Conservation (phyloP, 2,329 filamentous ascomycete genomes). For the Cladophialophora yegresii region DNA sequence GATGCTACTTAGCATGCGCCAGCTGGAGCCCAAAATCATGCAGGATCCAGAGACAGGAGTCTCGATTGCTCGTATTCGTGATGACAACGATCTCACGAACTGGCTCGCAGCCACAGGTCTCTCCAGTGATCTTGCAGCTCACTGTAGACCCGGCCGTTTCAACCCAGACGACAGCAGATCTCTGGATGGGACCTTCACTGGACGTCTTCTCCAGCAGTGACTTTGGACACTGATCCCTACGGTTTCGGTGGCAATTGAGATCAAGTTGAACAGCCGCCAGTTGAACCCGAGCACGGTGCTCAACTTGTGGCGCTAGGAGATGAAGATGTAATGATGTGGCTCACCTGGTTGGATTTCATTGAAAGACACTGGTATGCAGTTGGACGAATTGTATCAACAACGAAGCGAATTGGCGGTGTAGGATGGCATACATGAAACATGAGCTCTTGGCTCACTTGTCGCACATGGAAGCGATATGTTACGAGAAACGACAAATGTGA, state of each 20-base stretch:
- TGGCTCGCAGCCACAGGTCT: conserved; percentile 19
- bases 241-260: neutral
- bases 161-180: conserved; percentile 47
- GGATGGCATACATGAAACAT: conserved; percentile 6
- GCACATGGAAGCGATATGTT: conserved; percentile 11
- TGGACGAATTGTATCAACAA: conserved; percentile 9
- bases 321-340: neutral
- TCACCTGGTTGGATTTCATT: neutral
- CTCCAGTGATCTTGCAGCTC: conserved; percentile 19
- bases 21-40: conserved; percentile 47
- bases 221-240: neutral
- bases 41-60: conserved; percentile 45
- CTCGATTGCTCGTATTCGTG: conserved; percentile 44
- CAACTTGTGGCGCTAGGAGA: neutral
- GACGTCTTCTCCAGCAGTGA: conserved; percentile 16
- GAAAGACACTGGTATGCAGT: neutral
- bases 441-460: conserved; percentile 6
- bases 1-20: conserved; percentile 61
- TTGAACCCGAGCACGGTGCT: neutral
- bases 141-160: conserved; percentile 44
- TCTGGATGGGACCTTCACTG: conserved; percentile 39
- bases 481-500: conserved; percentile 21
- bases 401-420: conserved; percentile 16
- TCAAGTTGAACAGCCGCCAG: neutral
- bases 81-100: conserved; percentile 38